Evolutionary conservation across 441 rosid genomes (phyloP).

Genomic region (Gossypium trilobum): DNA sequence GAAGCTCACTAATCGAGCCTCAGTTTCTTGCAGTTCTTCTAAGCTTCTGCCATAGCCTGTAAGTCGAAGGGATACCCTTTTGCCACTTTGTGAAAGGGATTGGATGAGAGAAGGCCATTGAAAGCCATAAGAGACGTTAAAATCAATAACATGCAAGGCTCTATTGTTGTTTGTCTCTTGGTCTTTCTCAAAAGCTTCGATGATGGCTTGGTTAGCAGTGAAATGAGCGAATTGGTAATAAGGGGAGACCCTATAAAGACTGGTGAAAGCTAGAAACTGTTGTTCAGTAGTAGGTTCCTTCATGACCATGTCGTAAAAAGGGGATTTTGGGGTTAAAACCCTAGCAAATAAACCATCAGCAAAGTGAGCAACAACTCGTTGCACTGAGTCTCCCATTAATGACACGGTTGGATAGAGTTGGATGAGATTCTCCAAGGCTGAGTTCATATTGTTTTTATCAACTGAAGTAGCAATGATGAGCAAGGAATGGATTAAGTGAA

Average conservation of each 20-base stretch:
- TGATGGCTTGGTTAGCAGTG: constrained; percentile 51
- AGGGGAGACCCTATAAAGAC: constrained; percentile 52
- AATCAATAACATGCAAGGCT: constrained; percentile 48
- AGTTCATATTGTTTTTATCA: constrained; percentile 26
- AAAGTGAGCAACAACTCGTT: constrained; percentile 51
- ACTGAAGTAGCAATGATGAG: constrained; percentile 46
- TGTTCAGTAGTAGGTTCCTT: constrained; percentile 39
- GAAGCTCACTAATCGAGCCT: constrained; percentile 44
- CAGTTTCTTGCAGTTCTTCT: constrained; percentile 50
- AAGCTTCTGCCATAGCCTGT: constrained; percentile 38
- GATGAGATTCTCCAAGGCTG: constrained; percentile 31
- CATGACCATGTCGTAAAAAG: constrained; percentile 50
- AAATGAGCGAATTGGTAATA: constrained; percentile 64
- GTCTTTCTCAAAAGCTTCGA: constrained; percentile 50
- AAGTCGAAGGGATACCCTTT: constrained; percentile 33
- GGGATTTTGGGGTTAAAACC: constrained; percentile 43
- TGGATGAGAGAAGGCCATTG: constrained; percentile 70
- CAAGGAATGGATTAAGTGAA: constrained; percentile 50
- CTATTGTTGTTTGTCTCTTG: constrained; percentile 23
- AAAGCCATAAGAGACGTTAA: constrained; percentile 49
- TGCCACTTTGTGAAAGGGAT: constrained; percentile 25
- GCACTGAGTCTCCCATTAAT: constrained; percentile 48
- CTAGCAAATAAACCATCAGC: constrained; percentile 48
- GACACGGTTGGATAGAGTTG: constrained; percentile 39
- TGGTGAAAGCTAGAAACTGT: constrained; percentile 45